These are phyloP conservation scores for Candida schatavii DNA, from an alignment of 805 yeast genomes.

Conservation along the genomic window DNA sequence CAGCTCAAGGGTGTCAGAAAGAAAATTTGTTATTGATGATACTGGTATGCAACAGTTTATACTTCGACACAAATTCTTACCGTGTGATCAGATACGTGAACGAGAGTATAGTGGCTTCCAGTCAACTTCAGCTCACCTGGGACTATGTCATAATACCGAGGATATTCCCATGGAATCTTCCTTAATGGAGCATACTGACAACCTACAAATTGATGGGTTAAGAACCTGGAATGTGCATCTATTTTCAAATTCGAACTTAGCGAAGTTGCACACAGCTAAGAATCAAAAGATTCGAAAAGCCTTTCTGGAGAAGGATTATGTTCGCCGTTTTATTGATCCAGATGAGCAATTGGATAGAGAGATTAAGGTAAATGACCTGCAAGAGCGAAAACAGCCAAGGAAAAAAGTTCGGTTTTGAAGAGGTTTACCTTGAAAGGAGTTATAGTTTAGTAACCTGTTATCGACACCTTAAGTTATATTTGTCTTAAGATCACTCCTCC, in stretches of 20 bases:
- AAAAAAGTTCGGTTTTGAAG: constrained; percentile 16
- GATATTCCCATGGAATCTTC: constrained; percentile 7
- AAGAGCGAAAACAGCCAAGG: background rate
- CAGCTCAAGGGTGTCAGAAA: constrained; percentile 6
- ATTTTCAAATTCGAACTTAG: constrained; percentile 30
- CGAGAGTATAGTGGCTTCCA: constrained; percentile 36
- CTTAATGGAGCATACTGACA: constrained; percentile 22
- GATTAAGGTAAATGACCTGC: background rate
- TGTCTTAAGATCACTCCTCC: constrained; percentile 52
- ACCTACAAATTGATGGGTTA: background rate
- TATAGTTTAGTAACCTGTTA: no score
- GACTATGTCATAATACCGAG: background rate
- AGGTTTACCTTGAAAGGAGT: background rate
- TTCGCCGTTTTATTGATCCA: constrained; percentile 13
- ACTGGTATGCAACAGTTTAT: constrained; percentile 56
- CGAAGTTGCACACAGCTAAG: constrained; percentile 21
- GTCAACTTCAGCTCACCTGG: constrained; percentile 17
- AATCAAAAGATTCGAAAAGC: constrained; percentile 18
- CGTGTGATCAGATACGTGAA: constrained; percentile 19
- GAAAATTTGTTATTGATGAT: constrained; percentile 54
- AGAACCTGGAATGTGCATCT: constrained; percentile 27
- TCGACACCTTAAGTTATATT: no score
- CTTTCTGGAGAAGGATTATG: constrained; percentile 17
- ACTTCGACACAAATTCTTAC: constrained; percentile 47
- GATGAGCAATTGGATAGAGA: constrained; percentile 1